Base-by-base conservation (phyloP, 2,329 filamentous ascomycete genomes). In the Rhynchosporium agropyri region DNA sequence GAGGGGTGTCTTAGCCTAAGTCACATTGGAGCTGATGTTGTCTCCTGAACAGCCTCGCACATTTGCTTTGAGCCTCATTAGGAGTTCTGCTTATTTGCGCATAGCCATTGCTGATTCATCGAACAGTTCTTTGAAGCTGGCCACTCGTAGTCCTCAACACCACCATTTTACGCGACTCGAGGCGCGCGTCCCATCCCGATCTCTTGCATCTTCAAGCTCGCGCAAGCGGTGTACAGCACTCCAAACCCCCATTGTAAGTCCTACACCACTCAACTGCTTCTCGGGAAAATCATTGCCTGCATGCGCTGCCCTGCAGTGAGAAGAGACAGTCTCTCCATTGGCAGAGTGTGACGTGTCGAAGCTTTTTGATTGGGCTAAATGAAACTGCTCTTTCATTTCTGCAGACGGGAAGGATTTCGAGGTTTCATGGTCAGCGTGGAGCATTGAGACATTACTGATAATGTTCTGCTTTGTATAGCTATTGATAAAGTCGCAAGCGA, bases 271-370 rank as follows among this genome's bases (percentile, higher is more conserved):
- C 60, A 58, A n/a, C 60, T 58, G 58, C 57, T 62, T 28, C 51
- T 43, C 45, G 43, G 64, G 51, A 51, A 62, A 45, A 55, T 60
- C 46, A 51, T 60, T 45, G 49, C 33, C 46, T 63, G 51, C 58
- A 65, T 62, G 45, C 58, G 49, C 29, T 50, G 43, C 62, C 28
- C 29, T 54, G 53, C 59, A 55, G 55, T 50, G 55, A 45, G 57
- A 10, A 53, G 58, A 63, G 45, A 29, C 31, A 56, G 13, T 61
- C 45, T 10, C 5, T 36, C 46, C 50, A 60, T 63, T 63, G 62
- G 58, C 64, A 51, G 63, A 58, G 43, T 61, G 63, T 68, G 66
- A 71, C 69, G 69, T 71, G 69, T 69, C 68, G 67, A 63, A 57
- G 50, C 56, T 60, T 53, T 62, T 65, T 61, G 63, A 61, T 60